These are phyloP conservation scores for Babesia gibsoni DNA, from an alignment of 169 alveolate genomes.

Conservation along the genomic window DNA sequence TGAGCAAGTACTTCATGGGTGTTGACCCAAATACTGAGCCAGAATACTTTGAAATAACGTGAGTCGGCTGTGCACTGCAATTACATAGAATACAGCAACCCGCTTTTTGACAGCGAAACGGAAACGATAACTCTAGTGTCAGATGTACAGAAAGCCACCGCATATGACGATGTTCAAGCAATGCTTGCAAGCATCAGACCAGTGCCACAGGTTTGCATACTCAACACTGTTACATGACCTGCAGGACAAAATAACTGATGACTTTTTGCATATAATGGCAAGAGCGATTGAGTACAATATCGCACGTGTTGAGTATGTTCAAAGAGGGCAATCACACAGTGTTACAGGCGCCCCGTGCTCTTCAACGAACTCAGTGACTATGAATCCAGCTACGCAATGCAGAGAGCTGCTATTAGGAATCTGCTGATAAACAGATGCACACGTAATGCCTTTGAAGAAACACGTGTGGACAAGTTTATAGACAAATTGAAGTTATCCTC, in stretches of 20 bases:
- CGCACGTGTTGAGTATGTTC: conserved; percentile 44
- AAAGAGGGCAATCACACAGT: too few species aligned
- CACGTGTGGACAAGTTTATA: conserved; percentile 51
- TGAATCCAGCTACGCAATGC: conserved; percentile 54
- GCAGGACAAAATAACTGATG: conserved; percentile 46
- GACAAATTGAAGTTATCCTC: conserved; percentile 13
- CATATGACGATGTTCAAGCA: conserved; percentile 23
- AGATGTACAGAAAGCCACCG: conserved; percentile 53
- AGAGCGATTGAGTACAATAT: conserved; percentile 57
- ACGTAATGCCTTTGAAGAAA: conserved; percentile 61
- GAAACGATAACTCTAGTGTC: conserved; percentile 54
- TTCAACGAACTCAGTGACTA: conserved; percentile 53
- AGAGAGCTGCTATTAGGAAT: conserved; percentile 55
- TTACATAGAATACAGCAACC: conserved; percentile 6
- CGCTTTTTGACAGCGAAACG: conserved; percentile 28
- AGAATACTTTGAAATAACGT: conserved; percentile 55
- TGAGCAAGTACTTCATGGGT: conserved; percentile 47
- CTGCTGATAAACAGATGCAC: conserved; percentile 55
- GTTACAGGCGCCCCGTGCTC: conserved; percentile 47
- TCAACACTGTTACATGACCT: not conserved
- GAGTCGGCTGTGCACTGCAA: not conserved
- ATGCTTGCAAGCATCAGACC: conserved; percentile 39
- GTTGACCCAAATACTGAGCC: conserved; percentile 50
- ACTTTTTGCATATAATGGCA: conserved; percentile 36
- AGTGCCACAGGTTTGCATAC: conserved; percentile 22